A percentile compares a stretch with the other conserved stretches of the same genome.
These are phyloP conservation scores for Mucor sp. DNA, from an alignment of 371 early-diverging fungal genomes.

Conservation along the genomic window DNA sequence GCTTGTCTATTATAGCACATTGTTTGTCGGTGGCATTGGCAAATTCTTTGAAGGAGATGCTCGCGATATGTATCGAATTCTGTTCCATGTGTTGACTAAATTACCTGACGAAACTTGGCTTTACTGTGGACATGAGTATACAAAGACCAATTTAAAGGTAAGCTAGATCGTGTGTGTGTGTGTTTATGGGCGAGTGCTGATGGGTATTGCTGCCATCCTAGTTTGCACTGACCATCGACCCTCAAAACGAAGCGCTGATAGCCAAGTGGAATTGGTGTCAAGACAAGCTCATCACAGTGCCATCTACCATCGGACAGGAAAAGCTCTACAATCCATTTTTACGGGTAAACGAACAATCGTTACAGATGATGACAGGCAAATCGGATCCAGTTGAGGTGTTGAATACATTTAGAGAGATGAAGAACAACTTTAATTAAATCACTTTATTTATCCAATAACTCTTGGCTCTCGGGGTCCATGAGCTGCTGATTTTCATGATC, in stretches of 20 bases:
- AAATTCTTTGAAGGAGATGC: constrained; percentile 94
- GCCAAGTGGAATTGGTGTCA: constrained; percentile 68
- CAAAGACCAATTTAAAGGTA: constrained; percentile 43
- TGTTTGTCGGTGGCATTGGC: constrained; percentile 78
- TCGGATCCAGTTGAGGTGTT: constrained; percentile 79
- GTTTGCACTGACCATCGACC: constrained; percentile 55
- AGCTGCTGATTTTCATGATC: neutral
- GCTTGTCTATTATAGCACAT: constrained; percentile 16
- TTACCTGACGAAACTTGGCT: constrained; percentile 89
- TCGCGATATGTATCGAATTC: constrained; percentile 78
- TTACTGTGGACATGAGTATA: constrained; percentile 75
- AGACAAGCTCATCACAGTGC: constrained; percentile 66
- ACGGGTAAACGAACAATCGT: constrained; percentile 72
- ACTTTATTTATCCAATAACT: neutral
- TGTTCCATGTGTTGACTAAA: constrained; percentile 71
- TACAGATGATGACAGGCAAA: constrained; percentile 65
- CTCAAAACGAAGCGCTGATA: constrained; percentile 48
- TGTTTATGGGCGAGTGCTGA: neutral
- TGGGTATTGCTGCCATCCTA: neutral
- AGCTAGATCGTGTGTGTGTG: neutral
- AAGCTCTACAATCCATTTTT: constrained; percentile 87
- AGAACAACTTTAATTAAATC: constrained; percentile 46
- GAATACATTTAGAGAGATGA: constrained; percentile 74
- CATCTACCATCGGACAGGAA: constrained; percentile 89
- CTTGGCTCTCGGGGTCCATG: constrained; percentile 6